Percentiles rank a stretch among this genome's conserved stretches.
Evolutionary conservation across 148 eudicot species (phyloP).

Genomic region (Rhododendron williamsianum): DNA sequence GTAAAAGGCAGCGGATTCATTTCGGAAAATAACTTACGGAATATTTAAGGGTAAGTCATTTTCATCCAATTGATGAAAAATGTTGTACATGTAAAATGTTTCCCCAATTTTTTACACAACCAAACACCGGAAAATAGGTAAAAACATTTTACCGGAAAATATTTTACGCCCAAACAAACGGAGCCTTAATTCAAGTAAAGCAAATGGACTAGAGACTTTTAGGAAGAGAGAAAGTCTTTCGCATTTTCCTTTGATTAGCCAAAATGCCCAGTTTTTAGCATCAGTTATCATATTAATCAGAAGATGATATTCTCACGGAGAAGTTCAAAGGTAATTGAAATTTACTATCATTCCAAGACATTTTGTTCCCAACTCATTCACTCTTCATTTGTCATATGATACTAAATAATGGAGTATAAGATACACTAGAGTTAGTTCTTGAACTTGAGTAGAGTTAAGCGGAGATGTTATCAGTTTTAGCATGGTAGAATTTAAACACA

Average conservation of each 20-base stretch:
- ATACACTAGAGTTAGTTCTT: not conserved
- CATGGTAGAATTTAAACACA: not conserved
- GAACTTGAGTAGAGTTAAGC: not conserved
- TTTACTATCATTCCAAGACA: not conserved
- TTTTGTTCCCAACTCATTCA: not conserved
- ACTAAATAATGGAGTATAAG: not conserved
- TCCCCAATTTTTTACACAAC: too few species aligned
- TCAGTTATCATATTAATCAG: not conserved
- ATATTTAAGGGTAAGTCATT: too few species aligned
- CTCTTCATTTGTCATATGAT: not conserved
- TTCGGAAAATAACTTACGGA: too few species aligned
- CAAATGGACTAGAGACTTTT: not conserved
- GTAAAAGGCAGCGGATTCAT: too few species aligned
- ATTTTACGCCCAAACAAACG: too few species aligned
- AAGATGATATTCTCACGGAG: not conserved
- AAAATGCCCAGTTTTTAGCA: conserved; percentile 1
- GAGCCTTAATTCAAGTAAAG: not conserved
- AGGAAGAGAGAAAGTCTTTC: not conserved
- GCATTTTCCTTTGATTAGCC: not conserved
- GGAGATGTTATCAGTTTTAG: not conserved
- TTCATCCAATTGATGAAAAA: too few species aligned
- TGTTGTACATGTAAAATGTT: too few species aligned
- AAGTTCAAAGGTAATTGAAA: not conserved
- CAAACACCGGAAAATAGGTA: too few species aligned
- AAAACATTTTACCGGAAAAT: too few species aligned